phyloP scores from a whole-genome alignment of 1,284 basidiomycete species.

The Boletus mariae region DNA sequence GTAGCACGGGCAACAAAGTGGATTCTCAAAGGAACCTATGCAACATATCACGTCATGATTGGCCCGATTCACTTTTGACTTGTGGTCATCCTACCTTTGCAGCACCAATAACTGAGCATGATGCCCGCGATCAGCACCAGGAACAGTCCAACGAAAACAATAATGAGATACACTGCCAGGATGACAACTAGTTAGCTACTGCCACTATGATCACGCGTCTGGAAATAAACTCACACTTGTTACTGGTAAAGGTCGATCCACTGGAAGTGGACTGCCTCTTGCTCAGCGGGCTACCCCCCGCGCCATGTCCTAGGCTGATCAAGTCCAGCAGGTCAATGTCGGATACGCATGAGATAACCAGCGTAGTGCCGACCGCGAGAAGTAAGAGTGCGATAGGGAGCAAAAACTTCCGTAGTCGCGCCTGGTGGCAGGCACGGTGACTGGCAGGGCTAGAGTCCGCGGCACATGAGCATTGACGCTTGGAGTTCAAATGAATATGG shows the following conservation, averaged over 20 bases:
- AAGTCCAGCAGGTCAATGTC: slow-evolving; percentile 23
- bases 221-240: slow-evolving; percentile 35
- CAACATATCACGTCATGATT: not conserved
- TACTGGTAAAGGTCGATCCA: slow-evolving; percentile 35
- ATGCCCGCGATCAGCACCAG: slow-evolving; percentile 48
- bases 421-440: slow-evolving; percentile 38
- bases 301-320: slow-evolving; percentile 18
- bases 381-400: slow-evolving; percentile 32
- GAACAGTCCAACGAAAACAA: slow-evolving; percentile 53
- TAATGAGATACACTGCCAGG: slow-evolving; percentile 47
- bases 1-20: slow-evolving; percentile 61
- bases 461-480: slow-evolving; percentile 22
- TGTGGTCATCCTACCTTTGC: slow-evolving; percentile 38
- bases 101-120: slow-evolving; percentile 59
- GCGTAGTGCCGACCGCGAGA: slow-evolving; percentile 29
- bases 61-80: not conserved
- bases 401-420: slow-evolving; percentile 35
- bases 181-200: not conserved
- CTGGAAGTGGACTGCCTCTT: slow-evolving; percentile 31
- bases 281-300: slow-evolving; percentile 23
- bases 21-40: slow-evolving; percentile 53
- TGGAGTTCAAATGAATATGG: slow-evolving; percentile 20
- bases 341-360: slow-evolving; percentile 34
- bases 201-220: not conserved
- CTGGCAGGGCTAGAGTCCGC: slow-evolving; percentile 11